Base-by-base conservation (phyloP, 129 eudicot species). In the Deinandra increscens region DNA sequence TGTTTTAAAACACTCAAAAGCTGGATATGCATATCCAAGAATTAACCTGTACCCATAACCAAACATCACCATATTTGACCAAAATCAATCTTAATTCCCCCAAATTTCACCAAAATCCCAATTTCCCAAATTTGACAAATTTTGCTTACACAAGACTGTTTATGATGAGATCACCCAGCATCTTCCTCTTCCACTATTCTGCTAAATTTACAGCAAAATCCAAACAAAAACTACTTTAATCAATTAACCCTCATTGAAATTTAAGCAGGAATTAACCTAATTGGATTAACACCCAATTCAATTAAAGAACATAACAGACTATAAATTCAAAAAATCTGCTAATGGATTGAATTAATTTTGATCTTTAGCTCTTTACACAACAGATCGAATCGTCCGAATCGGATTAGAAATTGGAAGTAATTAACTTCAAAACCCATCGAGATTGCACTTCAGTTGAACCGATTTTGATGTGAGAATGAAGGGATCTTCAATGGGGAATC, bases 11-110 rank as follows among this genome's bases (percentile, higher is more conserved):
- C 98, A 93, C 58, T 93, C 92, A 71, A 93, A 89, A 19, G 98
- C 98, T 54, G 98, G 98, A 68, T 93, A 93, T 41, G 92, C 98
- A 75, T 86, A 93, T 74, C 98, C 98, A 48, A 93, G 88, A 65
- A 85, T 81, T 73, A 89, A 79, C 78, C 98, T 93, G 81, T 9
- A 60, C 63, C 41, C 49, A 75, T 56, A 49, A 49, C 50, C 75
- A 62, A 41, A 72, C 33, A 49, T 17, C 53, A 38, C 18, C 15
- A 75, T 53, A 0, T 54, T 37, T 9, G 44, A 45, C 12, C 6
- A 49, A 73, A 73, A 8, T n/a, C n/a, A n/a, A n/a, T 9, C 70
- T 64, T 50, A 73, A 23, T 50, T 74, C 26, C 54, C 39, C 38
- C 23, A 68, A 78, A 56, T 19, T 37, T 2, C 7, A 56, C 12